phyloP scores from a whole-genome alignment of 257 asterid genomes.

The Solanum piurae region DNA sequence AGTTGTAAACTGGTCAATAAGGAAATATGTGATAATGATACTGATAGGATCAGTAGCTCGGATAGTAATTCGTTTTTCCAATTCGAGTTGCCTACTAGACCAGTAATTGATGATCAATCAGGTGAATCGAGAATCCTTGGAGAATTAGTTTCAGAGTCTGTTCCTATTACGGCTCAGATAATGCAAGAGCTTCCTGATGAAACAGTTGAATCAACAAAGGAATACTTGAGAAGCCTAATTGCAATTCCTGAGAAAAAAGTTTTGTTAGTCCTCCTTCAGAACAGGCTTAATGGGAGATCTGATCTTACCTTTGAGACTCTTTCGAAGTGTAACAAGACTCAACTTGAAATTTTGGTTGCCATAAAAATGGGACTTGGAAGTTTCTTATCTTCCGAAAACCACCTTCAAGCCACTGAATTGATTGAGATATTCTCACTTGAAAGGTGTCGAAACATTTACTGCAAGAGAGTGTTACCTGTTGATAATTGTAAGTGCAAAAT shows the following conservation, averaged over 20 bases:
- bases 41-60: slow-evolving; percentile 49
- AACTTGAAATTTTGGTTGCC: slow-evolving; percentile 63
- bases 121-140: slow-evolving; percentile 62
- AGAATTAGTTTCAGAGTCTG: slow-evolving; percentile 61
- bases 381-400: slow-evolving; percentile 32
- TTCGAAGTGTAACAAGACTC: slow-evolving; percentile 59
- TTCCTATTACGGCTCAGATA: slow-evolving; percentile 52
- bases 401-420: slow-evolving; percentile 40
- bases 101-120: slow-evolving; percentile 39
- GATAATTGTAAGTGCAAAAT: slow-evolving; percentile 87
- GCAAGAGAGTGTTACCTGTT: slow-evolving; percentile 66
- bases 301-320: slow-evolving; percentile 68
- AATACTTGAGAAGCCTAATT: slow-evolving; percentile 43
- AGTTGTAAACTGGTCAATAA: slow-evolving; percentile 20
- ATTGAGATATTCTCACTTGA: slow-evolving; percentile 64
- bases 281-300: slow-evolving; percentile 36
- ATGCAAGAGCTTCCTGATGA: slow-evolving; percentile 72
- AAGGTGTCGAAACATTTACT: slow-evolving; percentile 62
- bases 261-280: slow-evolving; percentile 44
- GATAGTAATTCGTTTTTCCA: slow-evolving; percentile 65
- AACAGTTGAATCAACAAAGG: slow-evolving; percentile 55
- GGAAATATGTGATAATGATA: slow-evolving; percentile 44
- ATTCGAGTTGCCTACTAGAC: slow-evolving; percentile 75
- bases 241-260: slow-evolving; percentile 31
- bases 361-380: slow-evolving; percentile 53